These are phyloP conservation scores for Flaveria bidentis DNA, from an alignment of 129 eudicot species.

Conservation along the genomic window DNA sequence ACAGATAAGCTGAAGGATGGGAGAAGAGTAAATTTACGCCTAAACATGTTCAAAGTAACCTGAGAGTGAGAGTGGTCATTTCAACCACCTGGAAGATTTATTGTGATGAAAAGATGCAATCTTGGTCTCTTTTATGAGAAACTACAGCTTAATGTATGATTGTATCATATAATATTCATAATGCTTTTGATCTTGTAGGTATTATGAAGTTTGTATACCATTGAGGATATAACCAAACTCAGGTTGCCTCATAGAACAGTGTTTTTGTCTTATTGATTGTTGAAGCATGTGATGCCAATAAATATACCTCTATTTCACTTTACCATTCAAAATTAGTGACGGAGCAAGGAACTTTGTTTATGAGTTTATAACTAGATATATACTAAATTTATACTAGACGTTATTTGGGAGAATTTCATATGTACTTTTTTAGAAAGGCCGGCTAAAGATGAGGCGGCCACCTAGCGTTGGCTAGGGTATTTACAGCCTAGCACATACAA, in stretches of 20 bases:
- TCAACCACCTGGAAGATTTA: conserved; percentile 1
- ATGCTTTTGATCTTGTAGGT: conserved; percentile 24
- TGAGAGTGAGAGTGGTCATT: background rate
- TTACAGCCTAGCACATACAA: too few species aligned
- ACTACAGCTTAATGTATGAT: conserved; percentile 34
- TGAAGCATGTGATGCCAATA: conserved; percentile 26
- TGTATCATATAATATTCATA: conserved; percentile 36
- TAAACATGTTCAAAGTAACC: conserved; percentile 3
- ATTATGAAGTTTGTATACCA: conserved; percentile 47
- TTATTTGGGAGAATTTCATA: too few species aligned
- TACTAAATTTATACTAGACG: too few species aligned
- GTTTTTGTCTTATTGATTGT: conserved; percentile 37
- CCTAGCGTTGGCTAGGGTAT: too few species aligned
- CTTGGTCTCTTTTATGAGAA: background rate
- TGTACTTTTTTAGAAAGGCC: too few species aligned
- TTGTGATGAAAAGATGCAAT: conserved; percentile 16
- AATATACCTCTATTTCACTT: background rate
- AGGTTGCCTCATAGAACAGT: conserved; percentile 41
- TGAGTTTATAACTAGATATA: too few species aligned
- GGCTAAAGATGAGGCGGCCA: too few species aligned
- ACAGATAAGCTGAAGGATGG: conserved; percentile 38
- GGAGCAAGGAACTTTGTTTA: too few species aligned
- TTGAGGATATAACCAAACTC: conserved; percentile 45
- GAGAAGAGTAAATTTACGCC: conserved; percentile 12
- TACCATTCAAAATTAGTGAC: too few species aligned